phyloP scores from a whole-genome alignment of 2,329 filamentous ascomycete genomes.

The Neospermospora avenae region DNA sequence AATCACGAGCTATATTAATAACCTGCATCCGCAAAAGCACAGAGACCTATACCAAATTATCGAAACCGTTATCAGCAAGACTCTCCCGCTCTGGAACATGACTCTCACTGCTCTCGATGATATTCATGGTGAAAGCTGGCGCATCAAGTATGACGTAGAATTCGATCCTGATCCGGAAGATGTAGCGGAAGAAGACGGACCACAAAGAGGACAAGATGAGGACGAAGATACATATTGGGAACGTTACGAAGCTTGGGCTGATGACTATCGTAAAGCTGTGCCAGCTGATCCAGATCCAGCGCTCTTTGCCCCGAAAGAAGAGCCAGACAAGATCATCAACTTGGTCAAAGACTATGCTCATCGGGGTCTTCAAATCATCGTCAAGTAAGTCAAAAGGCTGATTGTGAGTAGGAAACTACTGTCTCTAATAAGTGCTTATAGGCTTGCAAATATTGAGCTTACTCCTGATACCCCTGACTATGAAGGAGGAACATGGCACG shows the following conservation, averaged over 20 bases:
- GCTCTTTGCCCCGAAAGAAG: slow-evolving; percentile 2
- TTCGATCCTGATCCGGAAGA: slow-evolving; percentile 27
- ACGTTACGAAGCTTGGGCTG: slow-evolving; percentile 3
- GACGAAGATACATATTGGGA: slow-evolving; percentile 16
- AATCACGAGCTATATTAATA: slow-evolving; percentile 44
- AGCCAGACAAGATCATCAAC: not conserved
- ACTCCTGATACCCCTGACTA: slow-evolving; percentile 53
- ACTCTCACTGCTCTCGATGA: slow-evolving; percentile 23
- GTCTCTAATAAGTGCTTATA: not conserved
- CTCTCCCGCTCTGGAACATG: slow-evolving; percentile 37
- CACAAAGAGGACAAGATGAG: slow-evolving; percentile 15
- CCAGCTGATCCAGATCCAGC: slow-evolving; percentile 15
- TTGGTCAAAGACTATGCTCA: slow-evolving; percentile 13
- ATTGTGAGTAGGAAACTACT: not conserved
- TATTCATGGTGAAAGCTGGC: not conserved
- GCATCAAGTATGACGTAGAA: slow-evolving; percentile 11
- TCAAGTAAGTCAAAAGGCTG: slow-evolving; percentile 41
- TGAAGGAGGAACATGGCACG: slow-evolving; percentile 46
- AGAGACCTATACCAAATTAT: slow-evolving; percentile 38
- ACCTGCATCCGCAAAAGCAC: slow-evolving; percentile 40
- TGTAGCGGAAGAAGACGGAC: slow-evolving; percentile 32
- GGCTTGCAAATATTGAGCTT: slow-evolving; percentile 54
- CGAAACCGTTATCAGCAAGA: slow-evolving; percentile 35
- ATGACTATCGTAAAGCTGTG: not conserved
- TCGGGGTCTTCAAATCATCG: slow-evolving; percentile 55